Conservation (phyloP, 192 early-diverging fungal species). For the Gigaspora rosea region DNA sequence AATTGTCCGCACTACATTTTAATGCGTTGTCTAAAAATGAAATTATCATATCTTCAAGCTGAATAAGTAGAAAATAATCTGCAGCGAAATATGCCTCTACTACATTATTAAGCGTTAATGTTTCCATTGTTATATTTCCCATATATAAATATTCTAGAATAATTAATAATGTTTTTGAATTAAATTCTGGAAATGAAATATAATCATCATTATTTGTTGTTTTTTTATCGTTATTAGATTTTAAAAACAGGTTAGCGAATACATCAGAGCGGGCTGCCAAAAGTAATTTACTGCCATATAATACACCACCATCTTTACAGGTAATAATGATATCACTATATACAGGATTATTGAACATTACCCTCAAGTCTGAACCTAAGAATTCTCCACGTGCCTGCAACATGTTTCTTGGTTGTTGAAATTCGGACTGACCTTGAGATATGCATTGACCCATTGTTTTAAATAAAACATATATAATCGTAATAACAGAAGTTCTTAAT, state of each 20-base stretch:
- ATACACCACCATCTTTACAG: background rate
- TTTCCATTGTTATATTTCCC: background rate
- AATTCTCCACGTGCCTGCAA: constrained; percentile 3
- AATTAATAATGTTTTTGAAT: constrained; percentile 1
- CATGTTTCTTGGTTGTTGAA: background rate
- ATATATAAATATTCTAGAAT: constrained; percentile 31
- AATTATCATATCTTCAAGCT: constrained; percentile 12
- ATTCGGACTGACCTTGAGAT: too few relatives aligned
- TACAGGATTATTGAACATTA: constrained; percentile 2
- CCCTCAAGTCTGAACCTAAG: constrained; percentile 1
- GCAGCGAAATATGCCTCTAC: constrained; percentile 20
- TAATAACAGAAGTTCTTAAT: too few relatives aligned
- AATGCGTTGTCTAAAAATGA: constrained; percentile 8
- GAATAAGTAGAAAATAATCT: constrained; percentile 11
- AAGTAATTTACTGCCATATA: constrained; percentile 8
- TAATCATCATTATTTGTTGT: background rate
- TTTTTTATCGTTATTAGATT: background rate
- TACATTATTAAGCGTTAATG: constrained; percentile 5
- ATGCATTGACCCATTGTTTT: too few relatives aligned
- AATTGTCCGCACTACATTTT: constrained; percentile 16
- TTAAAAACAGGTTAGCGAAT: background rate
- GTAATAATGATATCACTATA: constrained; percentile 12
- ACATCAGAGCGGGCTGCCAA: constrained; percentile 25
- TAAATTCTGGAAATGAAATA: constrained; percentile 19
- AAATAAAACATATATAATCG: too few relatives aligned